phyloP scores from a whole-genome alignment of 257 asterid genomes.

The Penstemon davidsonii region DNA sequence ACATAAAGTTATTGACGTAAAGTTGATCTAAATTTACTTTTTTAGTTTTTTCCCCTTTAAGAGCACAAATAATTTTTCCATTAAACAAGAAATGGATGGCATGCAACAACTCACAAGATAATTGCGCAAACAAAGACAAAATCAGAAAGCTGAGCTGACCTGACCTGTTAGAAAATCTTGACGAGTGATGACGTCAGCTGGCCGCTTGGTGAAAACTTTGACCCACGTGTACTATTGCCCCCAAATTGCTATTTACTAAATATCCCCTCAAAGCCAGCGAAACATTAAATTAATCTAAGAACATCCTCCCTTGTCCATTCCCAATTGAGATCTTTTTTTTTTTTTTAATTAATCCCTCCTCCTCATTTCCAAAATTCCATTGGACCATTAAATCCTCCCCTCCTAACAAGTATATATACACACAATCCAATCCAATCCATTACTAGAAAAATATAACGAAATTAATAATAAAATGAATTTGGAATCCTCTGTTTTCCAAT shows the following conservation, averaged over 20 bases:
- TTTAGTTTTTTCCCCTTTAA: no score
- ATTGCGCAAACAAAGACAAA: neutral
- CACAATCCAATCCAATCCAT: neutral
- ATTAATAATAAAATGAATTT: constrained; percentile 24
- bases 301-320: constrained; percentile 28
- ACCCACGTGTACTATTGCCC: constrained; percentile 53
- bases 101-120: neutral
- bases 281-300: constrained; percentile 23
- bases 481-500: neutral
- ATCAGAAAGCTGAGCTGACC: constrained; percentile 27
- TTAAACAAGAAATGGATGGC: no score
- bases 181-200: constrained; percentile 34
- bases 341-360: neutral
- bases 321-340: constrained; percentile 18
- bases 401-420: constrained; percentile 14
- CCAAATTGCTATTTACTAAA: neutral
- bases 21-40: no score
- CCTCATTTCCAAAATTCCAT: neutral
- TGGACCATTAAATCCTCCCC: constrained; percentile 9
- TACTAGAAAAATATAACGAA: constrained; percentile 10
- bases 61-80: no score
- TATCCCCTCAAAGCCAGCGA: neutral
- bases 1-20: no score
- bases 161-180: neutral
- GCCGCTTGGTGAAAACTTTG: constrained; percentile 51